Evolutionary conservation across 176 grass and related monocot genomes (phyloP).

Genomic region (Triticum timopheevii): DNA sequence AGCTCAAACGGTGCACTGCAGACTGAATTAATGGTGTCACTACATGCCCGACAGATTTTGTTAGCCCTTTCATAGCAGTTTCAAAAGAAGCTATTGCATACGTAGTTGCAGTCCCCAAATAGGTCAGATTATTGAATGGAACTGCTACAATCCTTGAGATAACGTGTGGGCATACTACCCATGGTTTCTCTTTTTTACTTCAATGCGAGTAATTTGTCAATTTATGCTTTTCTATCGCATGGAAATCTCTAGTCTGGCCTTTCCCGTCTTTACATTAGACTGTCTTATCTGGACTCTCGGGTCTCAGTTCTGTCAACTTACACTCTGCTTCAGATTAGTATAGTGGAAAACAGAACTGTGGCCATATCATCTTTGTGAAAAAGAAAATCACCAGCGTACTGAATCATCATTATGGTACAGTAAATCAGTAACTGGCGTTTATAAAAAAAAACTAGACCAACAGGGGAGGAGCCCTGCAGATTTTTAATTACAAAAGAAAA

Average conservation of each 20-base stretch:
- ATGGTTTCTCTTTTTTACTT: neutral
- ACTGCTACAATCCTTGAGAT: neutral
- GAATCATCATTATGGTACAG: neutral
- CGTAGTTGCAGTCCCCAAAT: neutral
- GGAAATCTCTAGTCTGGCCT: neutral
- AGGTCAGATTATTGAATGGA: neutral
- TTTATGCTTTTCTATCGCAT: too few species aligned
- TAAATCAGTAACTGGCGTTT: neutral
- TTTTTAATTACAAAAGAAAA: neutral
- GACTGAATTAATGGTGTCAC: neutral
- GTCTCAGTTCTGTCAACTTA: neutral
- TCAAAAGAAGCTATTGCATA: neutral
- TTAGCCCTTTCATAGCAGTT: neutral
- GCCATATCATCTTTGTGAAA: neutral
- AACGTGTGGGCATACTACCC: neutral
- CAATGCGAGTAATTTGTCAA: neutral
- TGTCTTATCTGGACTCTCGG: neutral
- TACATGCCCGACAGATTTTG: neutral
- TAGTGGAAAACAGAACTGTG: neutral
- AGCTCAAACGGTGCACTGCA: neutral
- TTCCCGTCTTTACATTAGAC: neutral
- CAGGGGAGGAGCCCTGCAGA: neutral
- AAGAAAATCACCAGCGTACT: neutral
- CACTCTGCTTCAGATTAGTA: neutral
- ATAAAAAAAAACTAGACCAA: neutral